A percentile compares a stretch with the other conserved stretches of the same genome.
These are phyloP conservation scores for Colletotrichum tabaci DNA, from an alignment of 2,329 filamentous ascomycete species.

Conservation along the genomic window DNA sequence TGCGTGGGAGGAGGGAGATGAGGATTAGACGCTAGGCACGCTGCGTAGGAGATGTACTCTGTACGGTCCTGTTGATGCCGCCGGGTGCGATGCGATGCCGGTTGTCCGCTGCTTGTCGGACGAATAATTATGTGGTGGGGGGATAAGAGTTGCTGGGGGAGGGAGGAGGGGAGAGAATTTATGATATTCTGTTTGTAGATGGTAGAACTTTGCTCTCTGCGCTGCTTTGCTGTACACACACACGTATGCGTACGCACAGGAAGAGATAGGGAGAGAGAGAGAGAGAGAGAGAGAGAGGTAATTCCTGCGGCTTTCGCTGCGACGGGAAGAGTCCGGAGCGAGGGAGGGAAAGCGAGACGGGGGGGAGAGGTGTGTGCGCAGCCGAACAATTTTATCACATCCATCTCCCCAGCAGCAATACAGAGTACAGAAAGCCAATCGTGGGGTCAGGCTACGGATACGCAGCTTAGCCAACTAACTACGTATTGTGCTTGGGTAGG, in stretches of 20 bases:
- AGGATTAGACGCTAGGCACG: slow-evolving; percentile 15
- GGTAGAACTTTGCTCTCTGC: slow-evolving; percentile 17
- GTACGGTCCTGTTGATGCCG: slow-evolving; percentile 12
- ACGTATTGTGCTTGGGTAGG: no score
- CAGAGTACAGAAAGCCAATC: slow-evolving; percentile 20
- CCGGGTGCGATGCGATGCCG: slow-evolving; percentile 1
- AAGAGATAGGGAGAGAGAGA: neutral
- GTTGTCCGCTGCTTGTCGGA: slow-evolving; percentile 3
- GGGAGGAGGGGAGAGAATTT: neutral
- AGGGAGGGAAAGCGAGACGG: slow-evolving; percentile 6
- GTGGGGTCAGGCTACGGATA: slow-evolving; percentile 9
- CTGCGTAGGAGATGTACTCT: no score
- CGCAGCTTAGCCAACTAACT: no score
- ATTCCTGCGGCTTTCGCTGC: slow-evolving; percentile 12
- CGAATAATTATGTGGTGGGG: neutral
- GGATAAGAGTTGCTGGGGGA: neutral
- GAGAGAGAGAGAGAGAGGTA: slow-evolving; percentile 8
- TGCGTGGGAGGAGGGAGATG: slow-evolving; percentile 21
- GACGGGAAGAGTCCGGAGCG: slow-evolving; percentile 28
- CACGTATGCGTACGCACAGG: no score
- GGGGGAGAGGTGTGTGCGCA: slow-evolving; percentile 38
- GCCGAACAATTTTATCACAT: slow-evolving; percentile 12
- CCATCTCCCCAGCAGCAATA: neutral
- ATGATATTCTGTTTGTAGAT: slow-evolving; percentile 3
- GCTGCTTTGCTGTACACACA: slow-evolving; percentile 1